Evolutionary conservation across 2,329 filamentous ascomycete species (phyloP).

Genomic region (Cercospora berteroae): DNA sequence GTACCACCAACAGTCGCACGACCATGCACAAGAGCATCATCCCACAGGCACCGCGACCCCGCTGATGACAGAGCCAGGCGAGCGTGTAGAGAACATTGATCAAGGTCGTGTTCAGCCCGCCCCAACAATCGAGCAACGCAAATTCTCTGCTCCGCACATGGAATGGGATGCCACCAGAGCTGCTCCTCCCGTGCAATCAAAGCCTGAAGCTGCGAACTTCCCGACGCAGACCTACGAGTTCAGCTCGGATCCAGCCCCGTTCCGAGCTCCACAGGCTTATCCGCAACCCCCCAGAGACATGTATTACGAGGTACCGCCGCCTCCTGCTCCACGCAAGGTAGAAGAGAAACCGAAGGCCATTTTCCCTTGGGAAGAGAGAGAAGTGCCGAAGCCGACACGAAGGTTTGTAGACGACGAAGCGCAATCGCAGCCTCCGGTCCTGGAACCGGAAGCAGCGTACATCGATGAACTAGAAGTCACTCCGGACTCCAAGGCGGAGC

Average conservation of each 20-base stretch:
- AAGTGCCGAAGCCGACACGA: slow-evolving; percentile 62
- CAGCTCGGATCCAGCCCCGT: slow-evolving; percentile 71
- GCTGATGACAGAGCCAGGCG: slow-evolving; percentile 45
- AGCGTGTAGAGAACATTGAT: slow-evolving; percentile 45
- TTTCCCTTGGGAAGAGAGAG: slow-evolving; percentile 84
- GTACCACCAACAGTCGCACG: slow-evolving; percentile 12
- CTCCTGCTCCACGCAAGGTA: slow-evolving; percentile 50
- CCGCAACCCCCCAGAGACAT: slow-evolving; percentile 82
- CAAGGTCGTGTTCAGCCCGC: slow-evolving; percentile 46
- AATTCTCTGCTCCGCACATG: slow-evolving; percentile 57
- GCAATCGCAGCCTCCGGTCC: slow-evolving; percentile 21
- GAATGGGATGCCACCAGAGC: slow-evolving; percentile 64
- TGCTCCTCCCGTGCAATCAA: slow-evolving; percentile 62
- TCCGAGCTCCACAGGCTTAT: slow-evolving; percentile 72
- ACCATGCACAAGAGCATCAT: slow-evolving; percentile 10
- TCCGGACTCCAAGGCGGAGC: slow-evolving; percentile 24
- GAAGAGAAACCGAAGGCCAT: slow-evolving; percentile 61
- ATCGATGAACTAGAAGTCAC: slow-evolving; percentile 34
- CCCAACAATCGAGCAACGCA: slow-evolving; percentile 48
- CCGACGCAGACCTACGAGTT: slow-evolving; percentile 77
- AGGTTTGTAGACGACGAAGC: slow-evolving; percentile 60
- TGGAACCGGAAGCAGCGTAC: slow-evolving; percentile 24
- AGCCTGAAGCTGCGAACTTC: slow-evolving; percentile 82
- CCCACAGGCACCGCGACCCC: slow-evolving; percentile 17
- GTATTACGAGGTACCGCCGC: slow-evolving; percentile 77